A percentile compares a stretch with the other conserved stretches of the same genome.
Conservation (phyloP, 257 asterid species). For the Lithospermum erythrorhizon region DNA sequence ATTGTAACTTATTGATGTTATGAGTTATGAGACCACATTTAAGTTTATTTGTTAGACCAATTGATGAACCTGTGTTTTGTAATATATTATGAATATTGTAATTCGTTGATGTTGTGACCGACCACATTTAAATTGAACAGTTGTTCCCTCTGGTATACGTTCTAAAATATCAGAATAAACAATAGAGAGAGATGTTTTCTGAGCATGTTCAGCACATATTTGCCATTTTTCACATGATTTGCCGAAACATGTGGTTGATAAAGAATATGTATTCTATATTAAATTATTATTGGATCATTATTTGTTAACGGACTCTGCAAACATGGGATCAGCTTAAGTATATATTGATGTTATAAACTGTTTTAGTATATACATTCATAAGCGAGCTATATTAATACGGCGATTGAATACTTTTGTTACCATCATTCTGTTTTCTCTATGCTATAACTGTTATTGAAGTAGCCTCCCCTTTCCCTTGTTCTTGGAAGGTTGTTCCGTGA, state of each 20-base stretch:
- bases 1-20: no score
- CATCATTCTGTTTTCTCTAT: neutral
- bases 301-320: neutral
- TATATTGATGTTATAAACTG: no score
- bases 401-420: neutral
- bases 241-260: neutral
- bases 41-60: neutral
- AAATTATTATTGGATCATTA: neutral
- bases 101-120: neutral
- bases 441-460: neutral
- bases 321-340: neutral
- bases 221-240: neutral
- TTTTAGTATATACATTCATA: neutral
- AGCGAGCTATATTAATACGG: neutral
- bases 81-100: no score
- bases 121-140: neutral
- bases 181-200: neutral
- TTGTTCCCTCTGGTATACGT: neutral
- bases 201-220: neutral
- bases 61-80: neutral
- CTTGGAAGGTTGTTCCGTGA: neutral
- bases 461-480: neutral
- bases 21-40: neutral
- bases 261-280: neutral
- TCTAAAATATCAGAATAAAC: neutral